These are phyloP conservation scores for Cordyceps fumosorosea DNA, from an alignment of 2,329 filamentous ascomycete species.

Conservation along the genomic window DNA sequence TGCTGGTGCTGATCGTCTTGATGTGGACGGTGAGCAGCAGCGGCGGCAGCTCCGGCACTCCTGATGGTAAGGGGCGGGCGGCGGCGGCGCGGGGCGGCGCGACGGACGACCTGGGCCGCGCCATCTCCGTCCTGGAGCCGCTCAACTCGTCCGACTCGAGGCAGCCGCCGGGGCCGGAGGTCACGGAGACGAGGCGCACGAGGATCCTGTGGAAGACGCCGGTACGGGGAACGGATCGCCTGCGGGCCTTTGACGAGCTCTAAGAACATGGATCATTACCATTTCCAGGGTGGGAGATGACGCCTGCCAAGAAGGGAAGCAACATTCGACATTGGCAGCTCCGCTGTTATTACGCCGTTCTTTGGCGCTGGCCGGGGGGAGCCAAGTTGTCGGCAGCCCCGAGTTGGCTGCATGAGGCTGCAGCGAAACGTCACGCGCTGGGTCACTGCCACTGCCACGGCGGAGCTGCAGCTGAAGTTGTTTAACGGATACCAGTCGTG, in stretches of 20 bases:
- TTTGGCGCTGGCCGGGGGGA: background rate
- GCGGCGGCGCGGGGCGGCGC: background rate
- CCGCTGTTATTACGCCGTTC: background rate
- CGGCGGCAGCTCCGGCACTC: background rate
- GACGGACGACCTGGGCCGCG: background rate
- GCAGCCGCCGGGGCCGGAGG: constrained; percentile 15
- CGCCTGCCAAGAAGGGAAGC: background rate
- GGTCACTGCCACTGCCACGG: background rate
- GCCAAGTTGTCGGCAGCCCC: background rate
- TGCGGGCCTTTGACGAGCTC: constrained; percentile 42
- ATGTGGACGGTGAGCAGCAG: constrained; percentile 24
- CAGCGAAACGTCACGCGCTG: constrained; percentile 1
- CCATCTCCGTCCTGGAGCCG: constrained; percentile 13
- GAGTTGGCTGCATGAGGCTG: constrained; percentile 2
- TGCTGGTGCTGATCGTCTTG: constrained; percentile 42
- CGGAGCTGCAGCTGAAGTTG: background rate
- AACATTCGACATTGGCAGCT: background rate
- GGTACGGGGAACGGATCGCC: constrained; percentile 27
- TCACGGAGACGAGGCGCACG: constrained; percentile 15
- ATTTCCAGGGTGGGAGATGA: background rate
- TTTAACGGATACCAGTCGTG: background rate
- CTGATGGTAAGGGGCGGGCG: too few relatives aligned
- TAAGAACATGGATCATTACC: constrained; percentile 19
- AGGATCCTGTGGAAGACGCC: constrained; percentile 23
- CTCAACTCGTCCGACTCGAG: constrained; percentile 14